Evolutionary conservation across 208 protist genomes (phyloP).

Genomic region (Acanthamoeba sp.): DNA sequence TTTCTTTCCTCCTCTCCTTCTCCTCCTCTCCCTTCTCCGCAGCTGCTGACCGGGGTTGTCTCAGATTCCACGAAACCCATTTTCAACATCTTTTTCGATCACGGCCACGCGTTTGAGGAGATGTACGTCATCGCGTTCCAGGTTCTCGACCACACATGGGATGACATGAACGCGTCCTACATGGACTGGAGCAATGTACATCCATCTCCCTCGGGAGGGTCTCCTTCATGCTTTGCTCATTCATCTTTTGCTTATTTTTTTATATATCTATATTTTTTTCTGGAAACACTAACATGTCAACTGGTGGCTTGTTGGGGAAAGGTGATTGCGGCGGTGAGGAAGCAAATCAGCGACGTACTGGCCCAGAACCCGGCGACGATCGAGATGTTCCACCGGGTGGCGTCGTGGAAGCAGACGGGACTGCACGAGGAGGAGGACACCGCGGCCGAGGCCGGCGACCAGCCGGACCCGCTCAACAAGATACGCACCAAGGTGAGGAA

Average conservation of each 20-base stretch:
- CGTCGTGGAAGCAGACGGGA: constrained; percentile 72
- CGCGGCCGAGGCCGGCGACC: constrained; percentile 42
- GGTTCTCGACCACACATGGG: constrained; percentile 81
- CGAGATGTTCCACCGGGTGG: constrained; percentile 77
- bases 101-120: constrained; percentile 80
- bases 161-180: constrained; percentile 81
- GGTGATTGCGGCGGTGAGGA: constrained; percentile 77
- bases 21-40: not conserved
- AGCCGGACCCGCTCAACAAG: constrained; percentile 74
- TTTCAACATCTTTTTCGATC: constrained; percentile 79
- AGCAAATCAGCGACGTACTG: constrained; percentile 74
- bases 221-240: not conserved
- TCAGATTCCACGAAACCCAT: constrained; percentile 47
- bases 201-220: not conserved
- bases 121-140: constrained; percentile 82
- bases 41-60: too few species aligned
- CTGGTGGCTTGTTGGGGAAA: too few species aligned
- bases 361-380: constrained; percentile 78
- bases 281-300: too few species aligned
- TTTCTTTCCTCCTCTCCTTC: not conserved
- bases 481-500: constrained; percentile 41
- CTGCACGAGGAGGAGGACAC: not conserved
- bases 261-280: too few species aligned
- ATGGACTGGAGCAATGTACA: constrained; percentile 80
- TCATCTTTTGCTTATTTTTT: not conserved